Percentiles rank a stretch among this genome's conserved stretches.
These are phyloP conservation scores for Neohortaea acidophila DNA, from an alignment of 495 filamentous ascomycete genomes.

Conservation along the genomic window DNA sequence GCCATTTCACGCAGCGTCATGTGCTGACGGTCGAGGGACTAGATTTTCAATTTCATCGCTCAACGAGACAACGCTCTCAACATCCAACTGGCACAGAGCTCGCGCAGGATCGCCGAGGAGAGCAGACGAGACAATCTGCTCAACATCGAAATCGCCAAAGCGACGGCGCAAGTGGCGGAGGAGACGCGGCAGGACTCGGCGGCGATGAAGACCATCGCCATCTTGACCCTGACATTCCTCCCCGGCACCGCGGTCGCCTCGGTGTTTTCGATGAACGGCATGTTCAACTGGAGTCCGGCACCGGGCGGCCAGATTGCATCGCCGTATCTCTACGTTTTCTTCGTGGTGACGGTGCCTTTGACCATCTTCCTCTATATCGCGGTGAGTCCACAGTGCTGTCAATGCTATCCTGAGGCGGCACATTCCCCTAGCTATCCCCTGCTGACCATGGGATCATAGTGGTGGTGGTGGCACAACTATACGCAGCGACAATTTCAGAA, in stretches of 20 bases:
- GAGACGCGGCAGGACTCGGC: constrained; percentile 18
- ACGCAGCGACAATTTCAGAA: not conserved
- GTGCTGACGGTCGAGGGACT: not conserved
- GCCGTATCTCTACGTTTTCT: constrained; percentile 14
- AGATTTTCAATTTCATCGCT: constrained; percentile 20
- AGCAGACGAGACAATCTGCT: constrained; percentile 19
- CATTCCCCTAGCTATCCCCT: no score
- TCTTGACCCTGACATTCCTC: constrained; percentile 19
- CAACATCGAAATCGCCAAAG: constrained; percentile 14
- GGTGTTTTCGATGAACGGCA: constrained; percentile 13
- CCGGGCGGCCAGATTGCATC: constrained; percentile 5
- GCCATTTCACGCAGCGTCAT: not conserved
- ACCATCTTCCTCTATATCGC: constrained; percentile 9
- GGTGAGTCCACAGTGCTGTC: no score
- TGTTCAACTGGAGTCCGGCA: constrained; percentile 14
- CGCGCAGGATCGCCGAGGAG: constrained; percentile 18
- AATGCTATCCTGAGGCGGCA: no score
- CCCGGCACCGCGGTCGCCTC: constrained; percentile 16
- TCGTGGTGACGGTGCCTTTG: constrained; percentile 15
- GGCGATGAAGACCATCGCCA: constrained; percentile 22
- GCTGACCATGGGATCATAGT: no score
- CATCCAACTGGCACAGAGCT: constrained; percentile 18
- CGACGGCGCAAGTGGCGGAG: constrained; percentile 16
- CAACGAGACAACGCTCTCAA: constrained; percentile 19
- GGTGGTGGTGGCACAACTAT: not conserved